These are phyloP conservation scores for Jaltomata sinuosa DNA, from an alignment of 257 asterid species.

Conservation along the genomic window DNA sequence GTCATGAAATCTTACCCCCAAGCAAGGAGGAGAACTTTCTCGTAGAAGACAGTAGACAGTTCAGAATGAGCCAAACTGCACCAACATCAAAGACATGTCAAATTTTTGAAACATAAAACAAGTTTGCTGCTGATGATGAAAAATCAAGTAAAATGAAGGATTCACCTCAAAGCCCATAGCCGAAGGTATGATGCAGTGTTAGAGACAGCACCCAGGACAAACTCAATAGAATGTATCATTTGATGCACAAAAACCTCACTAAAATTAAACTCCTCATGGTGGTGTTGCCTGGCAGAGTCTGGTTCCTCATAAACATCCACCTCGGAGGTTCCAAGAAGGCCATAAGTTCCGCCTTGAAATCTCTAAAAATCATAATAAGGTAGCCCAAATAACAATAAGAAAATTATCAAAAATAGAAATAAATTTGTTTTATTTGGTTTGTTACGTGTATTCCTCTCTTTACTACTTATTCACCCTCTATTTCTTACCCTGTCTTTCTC, in stretches of 20 bases:
- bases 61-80: conserved; percentile 94
- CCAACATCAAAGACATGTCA: conserved; percentile 4
- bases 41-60: conserved; percentile 85
- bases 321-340: conserved; percentile 72
- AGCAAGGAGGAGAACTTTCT: conserved; percentile 81
- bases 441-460: not conserved
- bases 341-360: conserved; percentile 84
- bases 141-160: not conserved
- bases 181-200: conserved; percentile 95
- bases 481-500: not conserved
- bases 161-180: conserved; percentile 90
- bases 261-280: conserved; percentile 64
- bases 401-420: not conserved
- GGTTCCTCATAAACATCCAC: conserved; percentile 56
- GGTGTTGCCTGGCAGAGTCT: conserved; percentile 54
- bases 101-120: not conserved
- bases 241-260: conserved; percentile 96
- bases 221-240: conserved; percentile 92
- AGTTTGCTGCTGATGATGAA: not conserved
- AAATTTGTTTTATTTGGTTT: not conserved
- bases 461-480: not conserved
- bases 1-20: conserved; percentile 63
- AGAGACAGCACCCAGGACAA: conserved; percentile 92
- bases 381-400: not conserved
- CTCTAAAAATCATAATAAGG: conserved; percentile 34